Evolutionary conservation across 345 rosid genomes (phyloP), one percentile per base, ranked within the genome.

Genomic region (Microthlaspi erraticum): DNA sequence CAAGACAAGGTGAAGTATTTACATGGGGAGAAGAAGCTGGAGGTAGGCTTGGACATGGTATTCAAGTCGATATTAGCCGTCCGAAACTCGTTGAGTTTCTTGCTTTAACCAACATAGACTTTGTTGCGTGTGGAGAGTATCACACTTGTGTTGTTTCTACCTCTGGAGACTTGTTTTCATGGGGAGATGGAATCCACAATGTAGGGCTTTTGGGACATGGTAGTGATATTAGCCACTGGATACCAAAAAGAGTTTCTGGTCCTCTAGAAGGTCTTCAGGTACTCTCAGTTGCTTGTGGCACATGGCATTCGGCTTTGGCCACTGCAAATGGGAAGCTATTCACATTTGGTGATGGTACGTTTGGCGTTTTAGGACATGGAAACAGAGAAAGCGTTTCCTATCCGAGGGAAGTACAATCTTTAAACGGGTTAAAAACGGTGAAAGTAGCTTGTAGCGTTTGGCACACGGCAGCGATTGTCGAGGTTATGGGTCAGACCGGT

Each of bases 21-120:
- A 87, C 97, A 6, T 93, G 98, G 97, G 98, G 98, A 46, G 97
- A 91, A 81, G 98, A 91, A 80, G 84, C 80, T 64, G 96, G 98
- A 9, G 98, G 98, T 20, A 85, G 97, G 80, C 97, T 93, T 43
- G 98, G 97, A 51, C 97, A 91, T 81, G 98, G 98, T 65, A 72
- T 75, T 18, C 85, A 88, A 66, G 79, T 64, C 7, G 91, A 91
- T 68, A 83, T 83, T 49, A 78, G 91, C 67, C 87, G 83, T 51
- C 98, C 97, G 2, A 83, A 52, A 44, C 93, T 93, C 8, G 97
- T 93, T 23, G 97, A 93, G 72, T 84, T 81, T 71, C 83, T 93
- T 57, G 96, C 98, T 42, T 68, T 86, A 53, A 87, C 82, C 71
- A 93, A 85, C 54, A 81, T 91, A 51, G 98, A 93, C 11, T 85